Conservation (phyloP, 345 rosid species). For the Aquilaria yunnanensis region DNA sequence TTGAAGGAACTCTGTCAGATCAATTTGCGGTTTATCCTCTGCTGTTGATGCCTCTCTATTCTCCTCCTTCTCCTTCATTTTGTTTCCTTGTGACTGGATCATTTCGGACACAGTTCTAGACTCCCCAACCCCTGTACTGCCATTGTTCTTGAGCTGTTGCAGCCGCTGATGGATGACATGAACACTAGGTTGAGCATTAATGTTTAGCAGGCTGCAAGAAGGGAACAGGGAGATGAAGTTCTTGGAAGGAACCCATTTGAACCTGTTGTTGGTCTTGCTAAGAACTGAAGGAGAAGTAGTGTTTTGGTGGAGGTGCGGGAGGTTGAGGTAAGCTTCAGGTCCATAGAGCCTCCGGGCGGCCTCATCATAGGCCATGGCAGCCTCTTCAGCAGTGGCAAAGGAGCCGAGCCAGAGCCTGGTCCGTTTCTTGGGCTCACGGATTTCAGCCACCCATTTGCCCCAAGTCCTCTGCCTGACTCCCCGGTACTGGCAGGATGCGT, state of each 20-base stretch:
- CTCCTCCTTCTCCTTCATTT: slow-evolving; percentile 25
- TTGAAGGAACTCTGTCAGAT: slow-evolving; percentile 87
- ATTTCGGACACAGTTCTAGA: slow-evolving; percentile 21
- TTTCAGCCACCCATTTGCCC: slow-evolving; percentile 99
- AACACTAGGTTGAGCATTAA: slow-evolving; percentile 85
- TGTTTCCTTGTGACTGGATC: slow-evolving; percentile 16
- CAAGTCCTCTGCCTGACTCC: slow-evolving; percentile 94
- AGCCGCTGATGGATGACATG: slow-evolving; percentile 85
- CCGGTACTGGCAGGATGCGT: slow-evolving; percentile 72
- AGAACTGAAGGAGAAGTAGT: slow-evolving; percentile 8
- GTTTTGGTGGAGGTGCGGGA: slow-evolving; percentile 71
- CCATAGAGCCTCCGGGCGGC: slow-evolving; percentile 77
- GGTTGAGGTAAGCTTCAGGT: slow-evolving; percentile 75
- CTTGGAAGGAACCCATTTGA: slow-evolving; percentile 84
- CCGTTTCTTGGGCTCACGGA: slow-evolving; percentile 90
- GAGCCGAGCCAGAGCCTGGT: slow-evolving; percentile 88
- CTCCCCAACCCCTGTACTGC: slow-evolving; percentile 38
- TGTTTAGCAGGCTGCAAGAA: slow-evolving; percentile 66
- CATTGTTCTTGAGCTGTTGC: slow-evolving; percentile 66
- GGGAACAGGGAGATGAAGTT: slow-evolving; percentile 90
- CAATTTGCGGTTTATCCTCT: slow-evolving; percentile 77
- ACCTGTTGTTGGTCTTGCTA: slow-evolving; percentile 27
- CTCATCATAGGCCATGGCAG: slow-evolving; percentile 92
- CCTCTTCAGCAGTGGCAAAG: slow-evolving; percentile 89
- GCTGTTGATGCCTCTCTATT: slow-evolving; percentile 24